A percentile compares a stretch with the other conserved stretches of the same genome.
Evolutionary conservation across 2,329 filamentous ascomycete genomes (phyloP).

Genomic region (Aschersonia sp.): DNA sequence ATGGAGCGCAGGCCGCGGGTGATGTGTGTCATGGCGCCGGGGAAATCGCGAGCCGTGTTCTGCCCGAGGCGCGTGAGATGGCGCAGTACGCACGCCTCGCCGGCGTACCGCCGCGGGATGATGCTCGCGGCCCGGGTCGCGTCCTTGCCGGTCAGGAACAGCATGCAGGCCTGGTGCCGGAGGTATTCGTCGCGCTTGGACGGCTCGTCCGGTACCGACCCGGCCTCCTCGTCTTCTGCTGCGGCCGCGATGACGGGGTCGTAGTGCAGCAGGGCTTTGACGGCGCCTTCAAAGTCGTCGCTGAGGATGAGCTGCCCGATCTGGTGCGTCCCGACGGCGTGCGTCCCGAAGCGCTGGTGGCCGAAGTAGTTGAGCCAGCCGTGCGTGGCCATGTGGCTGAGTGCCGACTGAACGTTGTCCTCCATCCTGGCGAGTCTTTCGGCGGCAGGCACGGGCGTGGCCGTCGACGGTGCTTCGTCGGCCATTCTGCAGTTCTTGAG

Average conservation of each 20-base stretch:
- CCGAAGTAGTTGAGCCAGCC: constrained; percentile 98
- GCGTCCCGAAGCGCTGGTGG: constrained; percentile 90
- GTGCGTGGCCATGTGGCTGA: constrained; percentile 52
- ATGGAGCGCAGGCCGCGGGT: constrained; percentile 74
- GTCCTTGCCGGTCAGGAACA: constrained; percentile 51
- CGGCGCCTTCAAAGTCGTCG: constrained; percentile 66
- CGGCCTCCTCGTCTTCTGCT: constrained; percentile 18
- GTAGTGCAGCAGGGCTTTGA: constrained; percentile 63
- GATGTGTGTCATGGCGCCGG: constrained; percentile 68
- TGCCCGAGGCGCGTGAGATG: constrained; percentile 45
- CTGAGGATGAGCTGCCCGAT: constrained; percentile 74
- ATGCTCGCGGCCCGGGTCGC: constrained; percentile 44
- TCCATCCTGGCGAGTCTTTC: constrained; percentile 17
- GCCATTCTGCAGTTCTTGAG: constrained; percentile 67
- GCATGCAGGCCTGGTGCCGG: constrained; percentile 64
- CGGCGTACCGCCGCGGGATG: constrained; percentile 68
- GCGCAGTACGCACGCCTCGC: constrained; percentile 64
- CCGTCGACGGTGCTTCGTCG: constrained; percentile 14
- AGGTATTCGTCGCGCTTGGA: constrained; percentile 62
- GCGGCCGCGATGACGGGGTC: constrained; percentile 42
- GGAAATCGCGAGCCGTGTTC: constrained; percentile 49
- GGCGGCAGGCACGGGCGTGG: constrained; percentile 7
- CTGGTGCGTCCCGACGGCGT: constrained; percentile 70
- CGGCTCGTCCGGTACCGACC: constrained; percentile 20
- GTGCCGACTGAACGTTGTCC: constrained; percentile 34